Percentiles rank a stretch among this genome's conserved stretches.
Conservation (phyloP, 2,329 filamentous ascomycete species). For the Curvularia verruculosa region DNA sequence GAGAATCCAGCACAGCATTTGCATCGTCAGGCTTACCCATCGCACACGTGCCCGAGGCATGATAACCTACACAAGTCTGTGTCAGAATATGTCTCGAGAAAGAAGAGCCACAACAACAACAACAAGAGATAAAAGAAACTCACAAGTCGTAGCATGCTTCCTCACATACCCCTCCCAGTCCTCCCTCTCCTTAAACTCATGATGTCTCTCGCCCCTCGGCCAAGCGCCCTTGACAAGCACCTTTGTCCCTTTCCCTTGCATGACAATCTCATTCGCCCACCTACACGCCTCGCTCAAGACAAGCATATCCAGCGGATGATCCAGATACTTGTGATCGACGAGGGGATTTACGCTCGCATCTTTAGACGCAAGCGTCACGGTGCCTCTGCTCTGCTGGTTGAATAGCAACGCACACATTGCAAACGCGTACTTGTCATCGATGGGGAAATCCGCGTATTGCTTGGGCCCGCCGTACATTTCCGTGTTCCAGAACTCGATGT, state of each 20-base stretch:
- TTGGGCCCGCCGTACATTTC: slow-evolving; percentile 67
- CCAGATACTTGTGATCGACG: slow-evolving; percentile 65
- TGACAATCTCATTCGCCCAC: slow-evolving; percentile 66
- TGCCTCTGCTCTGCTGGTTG: slow-evolving; percentile 62
- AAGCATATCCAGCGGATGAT: slow-evolving; percentile 63
- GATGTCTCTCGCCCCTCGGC: slow-evolving; percentile 60
- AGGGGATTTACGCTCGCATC: slow-evolving; percentile 61
- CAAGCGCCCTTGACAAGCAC: slow-evolving; percentile 66
- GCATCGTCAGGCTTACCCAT: slow-evolving; percentile 54
- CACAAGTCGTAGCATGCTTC: slow-evolving; percentile 66
- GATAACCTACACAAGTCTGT: slow-evolving; percentile 44
- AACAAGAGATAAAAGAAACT: slow-evolving; percentile 18
- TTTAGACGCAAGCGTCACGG: slow-evolving; percentile 57
- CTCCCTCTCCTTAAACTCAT: slow-evolving; percentile 60
- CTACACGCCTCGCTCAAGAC: slow-evolving; percentile 65
- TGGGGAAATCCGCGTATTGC: slow-evolving; percentile 61
- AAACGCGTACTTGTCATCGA: slow-evolving; percentile 62
- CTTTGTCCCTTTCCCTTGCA: slow-evolving; percentile 63
- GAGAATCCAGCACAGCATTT: slow-evolving; percentile 47
- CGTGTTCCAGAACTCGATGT: slow-evolving; percentile 67
- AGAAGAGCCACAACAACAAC: not conserved
- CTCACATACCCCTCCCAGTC: slow-evolving; percentile 65
- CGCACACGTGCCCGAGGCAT: slow-evolving; percentile 64
- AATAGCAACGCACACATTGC: slow-evolving; percentile 65
- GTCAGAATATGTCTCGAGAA: not conserved